Evolutionary conservation across 495 filamentous ascomycete genomes (phyloP).

Genomic region (Evernia prunastri): DNA sequence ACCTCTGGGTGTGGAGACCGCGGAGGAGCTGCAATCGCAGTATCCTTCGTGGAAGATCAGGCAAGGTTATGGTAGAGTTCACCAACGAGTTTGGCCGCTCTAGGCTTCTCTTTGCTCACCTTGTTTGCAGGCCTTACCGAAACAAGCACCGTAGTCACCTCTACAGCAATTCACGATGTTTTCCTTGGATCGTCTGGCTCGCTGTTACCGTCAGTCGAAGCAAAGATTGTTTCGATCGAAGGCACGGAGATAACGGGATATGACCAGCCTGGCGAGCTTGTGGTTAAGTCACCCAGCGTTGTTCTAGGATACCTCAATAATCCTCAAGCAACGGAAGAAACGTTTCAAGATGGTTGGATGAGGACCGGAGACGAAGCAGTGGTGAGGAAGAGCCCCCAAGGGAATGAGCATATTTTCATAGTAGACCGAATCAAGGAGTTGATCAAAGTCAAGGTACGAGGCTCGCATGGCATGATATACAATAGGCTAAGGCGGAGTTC

Average conservation of each 20-base stretch:
- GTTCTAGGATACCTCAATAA: slow-evolving; percentile 82
- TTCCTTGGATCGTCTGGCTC: slow-evolving; percentile 67
- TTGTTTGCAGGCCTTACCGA: slow-evolving; percentile 65
- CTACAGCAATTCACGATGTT: slow-evolving; percentile 60
- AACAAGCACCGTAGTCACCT: slow-evolving; percentile 65
- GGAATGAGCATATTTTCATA: slow-evolving; percentile 73
- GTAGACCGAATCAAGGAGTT: slow-evolving; percentile 89
- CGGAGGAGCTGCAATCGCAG: slow-evolving; percentile 54
- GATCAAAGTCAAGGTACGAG: slow-evolving; percentile 79
- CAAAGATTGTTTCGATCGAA: slow-evolving; percentile 64
- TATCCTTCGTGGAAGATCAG: slow-evolving; percentile 63
- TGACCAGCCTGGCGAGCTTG: slow-evolving; percentile 72
- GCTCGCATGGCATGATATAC: background rate
- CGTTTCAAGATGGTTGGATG: slow-evolving; percentile 76
- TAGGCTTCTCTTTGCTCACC: background rate
- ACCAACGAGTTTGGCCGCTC: background rate
- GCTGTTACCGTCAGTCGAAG: slow-evolving; percentile 59
- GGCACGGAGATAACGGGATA: slow-evolving; percentile 70
- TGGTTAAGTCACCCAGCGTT: slow-evolving; percentile 68
- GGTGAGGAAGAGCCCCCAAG: slow-evolving; percentile 52
- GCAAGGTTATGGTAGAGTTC: slow-evolving; percentile 68
- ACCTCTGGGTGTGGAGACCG: slow-evolving; percentile 73
- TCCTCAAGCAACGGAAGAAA: slow-evolving; percentile 72
- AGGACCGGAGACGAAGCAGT: slow-evolving; percentile 81
- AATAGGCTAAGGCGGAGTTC: background rate